A percentile compares a stretch with the other conserved stretches of the same genome.
phyloP scores from a whole-genome alignment of 129 eudicot genomes.

The Cynara cardunculus region DNA sequence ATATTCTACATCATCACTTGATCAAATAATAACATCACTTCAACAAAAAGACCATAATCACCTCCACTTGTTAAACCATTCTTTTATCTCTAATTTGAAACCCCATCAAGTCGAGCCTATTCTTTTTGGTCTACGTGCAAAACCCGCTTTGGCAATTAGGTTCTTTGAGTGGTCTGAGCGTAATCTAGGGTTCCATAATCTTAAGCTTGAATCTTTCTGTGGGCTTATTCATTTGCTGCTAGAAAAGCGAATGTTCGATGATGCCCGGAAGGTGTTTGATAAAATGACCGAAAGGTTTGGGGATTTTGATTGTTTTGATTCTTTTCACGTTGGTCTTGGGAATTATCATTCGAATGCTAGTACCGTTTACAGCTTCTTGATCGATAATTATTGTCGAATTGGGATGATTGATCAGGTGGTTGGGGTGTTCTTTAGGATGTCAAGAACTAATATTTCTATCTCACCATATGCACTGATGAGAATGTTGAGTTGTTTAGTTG shows the following conservation, averaged over 20 bases:
- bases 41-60: constrained; percentile 32
- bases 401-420: constrained; percentile 47
- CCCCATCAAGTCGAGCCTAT: constrained; percentile 36
- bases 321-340: constrained; percentile 31
- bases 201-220: constrained; percentile 41
- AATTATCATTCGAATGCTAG: constrained; percentile 42
- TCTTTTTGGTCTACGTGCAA: constrained; percentile 46
- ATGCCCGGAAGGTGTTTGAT: constrained; percentile 56
- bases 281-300: constrained; percentile 44
- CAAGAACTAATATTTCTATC: constrained; percentile 25
- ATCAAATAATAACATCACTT: constrained; percentile 39
- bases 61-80: constrained; percentile 34
- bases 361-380: constrained; percentile 53
- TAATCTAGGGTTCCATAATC: constrained; percentile 41
- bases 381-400: constrained; percentile 51
- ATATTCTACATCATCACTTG: constrained; percentile 31
- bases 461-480: constrained; percentile 47
- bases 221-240: constrained; percentile 46
- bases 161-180: constrained; percentile 61
- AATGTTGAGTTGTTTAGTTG: constrained; percentile 49
- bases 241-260: constrained; percentile 48
- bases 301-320: constrained; percentile 48
- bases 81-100: constrained; percentile 22
- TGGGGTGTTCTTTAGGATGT: constrained; percentile 38
- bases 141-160: constrained; percentile 54